phyloP scores from a whole-genome alignment of 257 asterid species.

The Capsicum rhomboideum region DNA sequence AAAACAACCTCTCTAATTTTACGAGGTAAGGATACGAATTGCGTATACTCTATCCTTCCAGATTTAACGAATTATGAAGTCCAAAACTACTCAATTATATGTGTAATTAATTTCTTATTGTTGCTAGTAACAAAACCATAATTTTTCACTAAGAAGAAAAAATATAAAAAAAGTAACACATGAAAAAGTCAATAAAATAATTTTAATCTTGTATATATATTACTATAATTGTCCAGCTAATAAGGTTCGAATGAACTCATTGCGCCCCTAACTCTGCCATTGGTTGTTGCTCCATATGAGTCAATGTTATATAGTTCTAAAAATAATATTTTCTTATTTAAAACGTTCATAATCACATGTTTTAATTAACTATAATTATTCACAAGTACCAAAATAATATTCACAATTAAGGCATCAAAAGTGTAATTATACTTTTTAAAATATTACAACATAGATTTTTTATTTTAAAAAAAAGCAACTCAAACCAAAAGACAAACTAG shows the following conservation, averaged over 20 bases:
- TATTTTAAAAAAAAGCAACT: conserved; percentile 3
- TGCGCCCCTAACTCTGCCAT: neutral
- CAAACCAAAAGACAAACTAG: conserved; percentile 27
- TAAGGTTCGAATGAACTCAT: neutral
- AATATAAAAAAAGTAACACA: neutral
- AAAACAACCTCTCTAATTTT: no score
- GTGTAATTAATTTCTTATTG: neutral
- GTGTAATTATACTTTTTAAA: neutral
- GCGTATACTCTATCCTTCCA: no score
- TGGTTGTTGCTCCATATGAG: neutral
- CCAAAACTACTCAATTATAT: neutral
- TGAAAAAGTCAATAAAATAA: neutral
- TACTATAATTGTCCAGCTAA: no score
- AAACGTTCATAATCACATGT: neutral
- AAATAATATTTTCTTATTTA: no score
- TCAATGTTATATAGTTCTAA: neutral
- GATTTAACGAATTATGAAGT: neutral
- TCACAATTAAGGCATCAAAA: neutral
- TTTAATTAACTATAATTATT: neutral
- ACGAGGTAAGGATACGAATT: no score
- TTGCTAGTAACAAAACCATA: neutral
- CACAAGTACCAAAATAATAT: neutral
- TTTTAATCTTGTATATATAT: no score
- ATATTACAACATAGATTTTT: neutral
- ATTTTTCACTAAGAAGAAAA: neutral